Evolutionary conservation across 2,329 filamentous ascomycete species (phyloP).

Genomic region (Xylariaceae sp.): DNA sequence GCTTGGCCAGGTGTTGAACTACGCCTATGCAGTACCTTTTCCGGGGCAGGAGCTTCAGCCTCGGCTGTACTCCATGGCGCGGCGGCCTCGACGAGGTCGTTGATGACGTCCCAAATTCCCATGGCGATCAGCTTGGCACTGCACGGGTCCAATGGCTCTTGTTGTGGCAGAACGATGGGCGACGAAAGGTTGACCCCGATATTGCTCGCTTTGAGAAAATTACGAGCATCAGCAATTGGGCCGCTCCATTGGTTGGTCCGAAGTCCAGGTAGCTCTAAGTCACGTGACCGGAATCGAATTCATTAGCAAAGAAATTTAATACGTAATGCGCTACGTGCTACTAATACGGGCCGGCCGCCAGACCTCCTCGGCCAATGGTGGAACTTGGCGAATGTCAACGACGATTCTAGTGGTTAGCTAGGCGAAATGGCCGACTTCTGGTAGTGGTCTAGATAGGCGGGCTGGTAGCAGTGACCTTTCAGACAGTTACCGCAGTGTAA

Average conservation of each 20-base stretch:
- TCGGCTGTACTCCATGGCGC: slow-evolving; percentile 62
- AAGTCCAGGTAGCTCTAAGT: slow-evolving; percentile 22
- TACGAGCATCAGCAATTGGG: slow-evolving; percentile 48
- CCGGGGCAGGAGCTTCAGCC: slow-evolving; percentile 64
- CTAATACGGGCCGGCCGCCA: too few species aligned
- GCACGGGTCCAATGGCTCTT: slow-evolving; percentile 38
- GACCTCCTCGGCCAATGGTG: too few species aligned
- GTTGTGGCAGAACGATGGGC: slow-evolving; percentile 34
- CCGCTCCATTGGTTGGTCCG: slow-evolving; percentile 42
- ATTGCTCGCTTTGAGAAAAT: slow-evolving; percentile 34
- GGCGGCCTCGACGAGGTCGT: slow-evolving; percentile 61
- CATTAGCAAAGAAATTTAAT: neutral
- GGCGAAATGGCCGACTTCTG: too few species aligned
- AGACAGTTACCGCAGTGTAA: too few species aligned
- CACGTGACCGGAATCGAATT: slow-evolving; percentile 29
- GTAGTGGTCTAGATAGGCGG: too few species aligned
- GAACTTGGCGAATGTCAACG: too few species aligned
- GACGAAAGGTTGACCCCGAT: slow-evolving; percentile 29
- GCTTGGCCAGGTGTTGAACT: slow-evolving; percentile 11
- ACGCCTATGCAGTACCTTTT: slow-evolving; percentile 43
- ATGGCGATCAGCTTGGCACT: slow-evolving; percentile 46
- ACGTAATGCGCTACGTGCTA: neutral
- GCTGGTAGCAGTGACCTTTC: too few species aligned
- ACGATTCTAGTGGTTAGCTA: too few species aligned
- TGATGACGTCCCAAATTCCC: slow-evolving; percentile 64